Base-by-base conservation (phyloP, 116 monocot species). In the Cymodocea nodosa region DNA sequence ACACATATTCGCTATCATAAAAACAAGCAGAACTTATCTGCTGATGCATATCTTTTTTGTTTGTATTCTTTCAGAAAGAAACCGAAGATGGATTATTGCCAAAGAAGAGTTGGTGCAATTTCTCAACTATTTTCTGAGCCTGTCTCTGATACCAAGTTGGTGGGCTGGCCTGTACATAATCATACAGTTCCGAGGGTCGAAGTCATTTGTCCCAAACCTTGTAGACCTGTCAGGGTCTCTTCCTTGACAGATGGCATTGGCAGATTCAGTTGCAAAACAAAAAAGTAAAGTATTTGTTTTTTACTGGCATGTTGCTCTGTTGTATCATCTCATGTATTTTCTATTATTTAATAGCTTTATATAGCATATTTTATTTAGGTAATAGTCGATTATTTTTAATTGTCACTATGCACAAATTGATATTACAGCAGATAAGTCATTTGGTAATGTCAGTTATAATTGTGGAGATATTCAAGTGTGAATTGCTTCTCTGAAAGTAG, bases 121-220 rank as follows among this genome's bases (percentile, higher is more conserved):
- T 35, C 51, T 10, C 71, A 63, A 8, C 24, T 63, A n/a, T 65
- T 63, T 37, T 36, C 72, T 36, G 65, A 72, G n/a, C n/a, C 63
- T 7, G 52, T 58, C 2, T 65, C 65, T 11, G 72, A 72, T 65
- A 25, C 56, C 6, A 72, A 13, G 23, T 18, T 54, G 5, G 61
- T n/a, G 23, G 72, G 64, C 40, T 30, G 52, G 39, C 67, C 53
- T 53, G 53, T 52, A 17, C 53, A 52, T 35, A 60, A 70, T 34
- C 70, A 50, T 20, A 24, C 64, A 2, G 56, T 57, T 25, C 64
- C 64, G 39, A 65, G 48, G 44, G 15, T 55, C 6, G 72, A 87
- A 75, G 48, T 81, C 48, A 71, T 87, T 25, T 92, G 92, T 63
- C 92, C 92, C 37, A 54, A 70, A 72, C 92, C 92, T 49, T 76